These are phyloP conservation scores for Zygnema circumcarinatum DNA, from an alignment of 139 green algal genomes.

Conservation along the genomic window DNA sequence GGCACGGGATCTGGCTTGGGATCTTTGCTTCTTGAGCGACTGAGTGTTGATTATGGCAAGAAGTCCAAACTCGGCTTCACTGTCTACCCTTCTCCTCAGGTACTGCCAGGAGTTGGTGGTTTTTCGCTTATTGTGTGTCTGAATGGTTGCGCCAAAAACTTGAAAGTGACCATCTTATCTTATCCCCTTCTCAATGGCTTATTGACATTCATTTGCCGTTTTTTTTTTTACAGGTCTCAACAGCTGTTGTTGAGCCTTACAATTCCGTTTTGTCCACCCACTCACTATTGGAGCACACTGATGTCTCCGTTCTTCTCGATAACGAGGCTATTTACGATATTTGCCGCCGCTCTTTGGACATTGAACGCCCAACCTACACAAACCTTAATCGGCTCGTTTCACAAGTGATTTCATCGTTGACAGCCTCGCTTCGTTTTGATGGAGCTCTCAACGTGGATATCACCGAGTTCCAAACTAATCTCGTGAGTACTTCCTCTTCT, in stretches of 20 bases:
- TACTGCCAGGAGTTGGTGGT: too few relatives aligned
- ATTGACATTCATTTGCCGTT: too few relatives aligned
- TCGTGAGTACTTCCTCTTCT: too few relatives aligned
- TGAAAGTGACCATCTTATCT: too few relatives aligned
- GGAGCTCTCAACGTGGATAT: conserved; percentile 72
- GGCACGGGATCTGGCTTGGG: conserved; percentile 71
- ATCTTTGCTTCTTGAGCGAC: conserved; percentile 69
- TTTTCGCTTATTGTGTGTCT: too few relatives aligned
- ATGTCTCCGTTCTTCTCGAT: conserved; percentile 70
- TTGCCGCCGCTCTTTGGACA: conserved; percentile 70
- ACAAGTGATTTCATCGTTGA: conserved; percentile 72
- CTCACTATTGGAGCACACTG: conserved; percentile 71
- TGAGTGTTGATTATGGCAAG: conserved; percentile 98
- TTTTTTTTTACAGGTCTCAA: conserved; percentile 64
- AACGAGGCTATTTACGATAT: conserved; percentile 74
- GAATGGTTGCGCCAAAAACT: too few relatives aligned
- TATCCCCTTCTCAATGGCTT: too few relatives aligned
- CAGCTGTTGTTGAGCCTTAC: conserved; percentile 72
- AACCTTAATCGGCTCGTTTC: conserved; percentile 70
- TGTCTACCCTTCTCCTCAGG: conserved; percentile 67
- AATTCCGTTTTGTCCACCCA: conserved; percentile 72
- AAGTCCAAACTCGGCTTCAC: conserved; percentile 96
- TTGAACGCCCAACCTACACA: conserved; percentile 73
- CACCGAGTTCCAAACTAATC: conserved; percentile 75
- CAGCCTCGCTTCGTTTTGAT: conserved; percentile 70